Evolutionary conservation across 2,329 filamentous ascomycete genomes (phyloP), one percentile per base, ranked within the genome.

Genomic region (Colletotrichum australisinense): DNA sequence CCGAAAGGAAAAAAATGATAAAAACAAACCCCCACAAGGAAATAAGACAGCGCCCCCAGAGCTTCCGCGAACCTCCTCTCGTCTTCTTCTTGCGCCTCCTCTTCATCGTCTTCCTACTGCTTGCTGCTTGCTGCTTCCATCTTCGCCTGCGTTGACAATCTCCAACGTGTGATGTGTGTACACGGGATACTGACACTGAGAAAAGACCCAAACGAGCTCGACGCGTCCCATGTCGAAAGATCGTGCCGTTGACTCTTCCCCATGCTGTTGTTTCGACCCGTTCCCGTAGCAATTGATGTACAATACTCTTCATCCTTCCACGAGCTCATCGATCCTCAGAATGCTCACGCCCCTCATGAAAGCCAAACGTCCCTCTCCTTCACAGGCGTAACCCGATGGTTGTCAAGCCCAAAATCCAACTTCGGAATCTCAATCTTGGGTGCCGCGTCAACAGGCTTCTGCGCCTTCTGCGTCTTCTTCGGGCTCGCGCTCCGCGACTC

Each of bases 351-450:
- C 4, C 5, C 24, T 58, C 49, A 73, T 14, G 66, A 73, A 26
- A 73, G 60, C 70, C 70, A 73, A 52, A 14, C 55, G 55, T 83
- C 80, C 55, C 78, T 77, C 65, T 78, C 79, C 57, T 77, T 77
- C 78, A 76, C 78, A 77, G 76, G 76, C 59, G 55, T 76, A 30
- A 63, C 46, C 56, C 56, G 63, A 22, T 62, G 60, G 59, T 71
- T 67, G 57, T 83, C 83, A 28, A 84, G 77, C 7, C 82, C 84
- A 76, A 91, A 85, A 77, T 90, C 88, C 73, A 91, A 83, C 78
- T 84, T 87, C 11, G 88, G 88, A 76, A 90, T 89, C 76, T 92
- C 91, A 75, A 94, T 83, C 81, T 88, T 90, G 14, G 92, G 92
- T 32, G 88, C 85, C 28, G 88, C 85, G 75, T 88, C 87, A 46